phyloP scores from a whole-genome alignment of 2,329 filamentous ascomycete species.

The Hypoxylon sp. region DNA sequence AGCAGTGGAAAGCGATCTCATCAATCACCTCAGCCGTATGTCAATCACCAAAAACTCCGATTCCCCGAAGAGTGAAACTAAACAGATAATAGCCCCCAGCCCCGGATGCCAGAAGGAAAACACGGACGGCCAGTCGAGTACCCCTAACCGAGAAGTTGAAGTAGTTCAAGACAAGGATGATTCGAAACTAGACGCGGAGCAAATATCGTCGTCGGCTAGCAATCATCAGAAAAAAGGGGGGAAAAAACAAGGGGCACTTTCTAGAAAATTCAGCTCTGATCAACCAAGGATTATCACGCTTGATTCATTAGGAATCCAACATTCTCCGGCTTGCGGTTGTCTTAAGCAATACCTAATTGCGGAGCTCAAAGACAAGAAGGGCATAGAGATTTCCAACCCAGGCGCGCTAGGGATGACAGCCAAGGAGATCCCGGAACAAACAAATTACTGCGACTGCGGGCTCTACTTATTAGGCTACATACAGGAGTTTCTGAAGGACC shows the following conservation, averaged over 20 bases:
- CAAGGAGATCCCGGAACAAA: slow-evolving; percentile 78
- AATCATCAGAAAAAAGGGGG: slow-evolving; percentile 43
- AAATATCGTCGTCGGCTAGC: slow-evolving; percentile 18
- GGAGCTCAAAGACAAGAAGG: slow-evolving; percentile 73
- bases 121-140: slow-evolving; percentile 3
- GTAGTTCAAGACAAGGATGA: slow-evolving; percentile 26
- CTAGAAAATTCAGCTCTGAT: slow-evolving; percentile 56
- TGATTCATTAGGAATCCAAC: slow-evolving; percentile 78
- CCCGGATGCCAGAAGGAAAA: slow-evolving; percentile 18
- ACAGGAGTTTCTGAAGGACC: slow-evolving; percentile 79
- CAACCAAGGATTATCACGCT: slow-evolving; percentile 82
- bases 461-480: slow-evolving; percentile 87
- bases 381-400: slow-evolving; percentile 42
- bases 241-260: slow-evolving; percentile 46
- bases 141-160: slow-evolving; percentile 19
- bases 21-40: slow-evolving; percentile 41
- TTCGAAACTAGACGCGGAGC: slow-evolving; percentile 24
- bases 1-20: slow-evolving; percentile 31
- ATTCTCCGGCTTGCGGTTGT: slow-evolving; percentile 69
- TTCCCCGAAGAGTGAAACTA: slow-evolving; percentile 28
- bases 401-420: slow-evolving; percentile 68
- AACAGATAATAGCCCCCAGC: slow-evolving; percentile 29
- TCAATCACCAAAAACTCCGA: slow-evolving; percentile 40
- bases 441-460: slow-evolving; percentile 90
- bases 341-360: slow-evolving; percentile 80